Conservation (phyloP, 768 basidiomycete species). For the Cystoderma amianthinum region DNA sequence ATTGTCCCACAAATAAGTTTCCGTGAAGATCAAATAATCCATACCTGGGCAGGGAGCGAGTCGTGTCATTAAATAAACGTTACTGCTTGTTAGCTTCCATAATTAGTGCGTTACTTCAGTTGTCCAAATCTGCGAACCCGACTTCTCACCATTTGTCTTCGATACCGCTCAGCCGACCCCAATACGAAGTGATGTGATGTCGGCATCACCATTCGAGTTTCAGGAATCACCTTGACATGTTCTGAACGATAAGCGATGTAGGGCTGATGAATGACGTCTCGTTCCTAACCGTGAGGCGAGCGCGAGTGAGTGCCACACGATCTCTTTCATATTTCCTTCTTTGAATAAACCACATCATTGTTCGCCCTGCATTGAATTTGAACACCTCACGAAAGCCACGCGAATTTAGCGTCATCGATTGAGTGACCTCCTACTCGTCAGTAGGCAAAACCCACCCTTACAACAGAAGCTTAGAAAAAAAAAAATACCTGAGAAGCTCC, state of each 20-base stretch:
- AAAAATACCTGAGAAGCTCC: neutral
- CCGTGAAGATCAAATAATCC: too few species aligned
- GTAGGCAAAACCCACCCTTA: neutral
- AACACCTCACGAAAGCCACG: neutral
- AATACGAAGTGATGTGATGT: neutral
- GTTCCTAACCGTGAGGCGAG: neutral
- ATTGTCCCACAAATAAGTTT: neutral
- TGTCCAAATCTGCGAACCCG: neutral
- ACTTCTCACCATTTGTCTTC: neutral
- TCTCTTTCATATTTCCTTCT: conserved; percentile 14
- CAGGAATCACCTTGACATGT: neutral
- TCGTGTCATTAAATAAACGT: too few species aligned
- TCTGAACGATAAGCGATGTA: neutral
- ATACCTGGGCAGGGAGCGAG: too few species aligned
- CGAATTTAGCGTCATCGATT: neutral
- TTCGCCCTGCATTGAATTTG: neutral
- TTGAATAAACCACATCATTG: neutral
- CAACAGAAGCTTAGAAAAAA: neutral
- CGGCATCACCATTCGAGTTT: neutral
- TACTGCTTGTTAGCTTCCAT: neutral
- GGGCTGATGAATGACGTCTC: neutral
- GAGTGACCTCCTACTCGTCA: neutral
- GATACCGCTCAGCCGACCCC: too few species aligned
- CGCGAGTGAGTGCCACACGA: neutral
- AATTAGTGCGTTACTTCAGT: neutral